Conservation (phyloP, 1,284 basidiomycete genomes). For the Cryptococcus sp. region DNA sequence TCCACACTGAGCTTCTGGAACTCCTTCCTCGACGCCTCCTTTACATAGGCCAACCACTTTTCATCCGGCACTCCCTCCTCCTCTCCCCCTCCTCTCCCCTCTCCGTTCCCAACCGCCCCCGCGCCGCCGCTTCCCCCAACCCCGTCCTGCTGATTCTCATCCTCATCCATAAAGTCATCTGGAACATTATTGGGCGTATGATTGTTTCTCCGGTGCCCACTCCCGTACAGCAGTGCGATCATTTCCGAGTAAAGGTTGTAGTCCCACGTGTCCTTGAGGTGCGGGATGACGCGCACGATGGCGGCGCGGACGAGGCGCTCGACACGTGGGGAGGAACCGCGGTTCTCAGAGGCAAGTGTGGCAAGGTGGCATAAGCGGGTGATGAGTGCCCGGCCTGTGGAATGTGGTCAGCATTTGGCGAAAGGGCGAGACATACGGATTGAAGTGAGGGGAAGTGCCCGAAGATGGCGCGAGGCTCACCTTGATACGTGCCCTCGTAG, state of each 20-base stretch:
- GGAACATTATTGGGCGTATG: not conserved
- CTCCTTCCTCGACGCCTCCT: not conserved
- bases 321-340: slow-evolving; percentile 8
- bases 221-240: slow-evolving; percentile 11
- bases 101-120: not conserved
- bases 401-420: not conserved
- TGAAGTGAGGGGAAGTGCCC: not conserved
- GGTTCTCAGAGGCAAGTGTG: slow-evolving; percentile 18
- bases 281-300: slow-evolving; percentile 27
- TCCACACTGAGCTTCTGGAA: slow-evolving; percentile 38
- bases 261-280: slow-evolving; percentile 34
- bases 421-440: not conserved
- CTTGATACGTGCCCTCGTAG: slow-evolving; percentile 37
- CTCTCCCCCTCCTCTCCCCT: not conserved
- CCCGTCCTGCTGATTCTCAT: not conserved
- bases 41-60: slow-evolving; percentile 22
- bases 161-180: not conserved
- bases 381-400: slow-evolving; percentile 44
- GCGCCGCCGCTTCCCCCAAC: not conserved
- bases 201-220: slow-evolving; percentile 4
- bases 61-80: slow-evolving; percentile 14
- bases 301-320: slow-evolving; percentile 28
- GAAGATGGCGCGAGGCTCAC: slow-evolving; percentile 15
- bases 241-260: slow-evolving; percentile 15
- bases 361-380: slow-evolving; percentile 32